A percentile compares a stretch with the other conserved stretches of the same genome.
These are phyloP conservation scores for Pezicula radicicola DNA, from an alignment of 2,329 filamentous ascomycete species.

Conservation along the genomic window DNA sequence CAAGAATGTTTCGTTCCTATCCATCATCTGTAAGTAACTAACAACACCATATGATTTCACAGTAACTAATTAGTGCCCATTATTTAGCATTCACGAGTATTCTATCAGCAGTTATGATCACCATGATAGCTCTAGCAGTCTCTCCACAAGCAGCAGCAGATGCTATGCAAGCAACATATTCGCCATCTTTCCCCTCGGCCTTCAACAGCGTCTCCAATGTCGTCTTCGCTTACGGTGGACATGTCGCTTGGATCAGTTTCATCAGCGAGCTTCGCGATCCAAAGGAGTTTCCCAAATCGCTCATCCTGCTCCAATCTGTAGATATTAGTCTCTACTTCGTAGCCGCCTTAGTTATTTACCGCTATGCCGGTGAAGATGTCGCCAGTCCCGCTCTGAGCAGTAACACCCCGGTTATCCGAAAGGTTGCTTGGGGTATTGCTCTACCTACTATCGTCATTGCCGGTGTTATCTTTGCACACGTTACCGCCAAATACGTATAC, in stretches of 20 bases:
- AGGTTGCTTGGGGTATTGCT: constrained; percentile 66
- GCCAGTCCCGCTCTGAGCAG: constrained; percentile 65
- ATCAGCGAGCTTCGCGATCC: constrained; percentile 56
- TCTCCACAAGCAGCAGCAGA: constrained; percentile 1
- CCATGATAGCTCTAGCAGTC: constrained; percentile 53
- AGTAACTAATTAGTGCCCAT: background rate
- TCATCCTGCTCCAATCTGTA: constrained; percentile 53
- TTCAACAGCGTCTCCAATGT: constrained; percentile 54
- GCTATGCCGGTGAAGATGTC: constrained; percentile 59
- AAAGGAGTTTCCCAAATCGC: constrained; percentile 53
- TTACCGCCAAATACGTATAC: constrained; percentile 65
- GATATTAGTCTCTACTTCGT: constrained; percentile 62
- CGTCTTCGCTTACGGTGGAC: constrained; percentile 56
- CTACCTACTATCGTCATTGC: constrained; percentile 69
- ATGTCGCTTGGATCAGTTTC: constrained; percentile 58
- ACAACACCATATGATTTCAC: background rate
- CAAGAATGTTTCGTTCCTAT: constrained; percentile 51
- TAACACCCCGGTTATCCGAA: constrained; percentile 47
- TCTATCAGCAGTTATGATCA: constrained; percentile 49
- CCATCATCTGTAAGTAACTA: constrained; percentile 42
- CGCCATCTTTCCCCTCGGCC: constrained; percentile 35
- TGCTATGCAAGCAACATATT: constrained; percentile 29
- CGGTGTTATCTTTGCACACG: constrained; percentile 67
- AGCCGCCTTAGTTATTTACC: constrained; percentile 64
- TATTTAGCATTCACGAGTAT: constrained; percentile 51